Evolutionary conservation across 352 stramenopile genomes (phyloP).

Genomic region (Phytophthora megakarya): DNA sequence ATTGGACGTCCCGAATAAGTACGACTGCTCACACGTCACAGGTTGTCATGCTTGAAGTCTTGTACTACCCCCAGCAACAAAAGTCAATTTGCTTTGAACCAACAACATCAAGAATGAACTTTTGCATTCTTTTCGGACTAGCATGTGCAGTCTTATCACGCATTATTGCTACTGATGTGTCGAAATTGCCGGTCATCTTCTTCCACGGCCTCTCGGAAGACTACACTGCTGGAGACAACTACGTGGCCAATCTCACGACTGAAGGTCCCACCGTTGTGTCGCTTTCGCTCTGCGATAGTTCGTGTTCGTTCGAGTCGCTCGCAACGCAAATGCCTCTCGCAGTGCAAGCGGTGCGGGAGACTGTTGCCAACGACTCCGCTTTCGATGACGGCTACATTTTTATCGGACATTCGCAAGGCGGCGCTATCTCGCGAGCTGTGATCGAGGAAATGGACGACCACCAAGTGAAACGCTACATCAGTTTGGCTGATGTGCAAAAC

Average conservation of each 20-base stretch:
- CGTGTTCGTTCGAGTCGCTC: conserved; percentile 33
- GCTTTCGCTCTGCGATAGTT: conserved; percentile 35
- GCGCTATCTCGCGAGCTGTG: conserved; percentile 38
- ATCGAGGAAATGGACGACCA: conserved; percentile 58
- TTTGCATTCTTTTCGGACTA: background rate
- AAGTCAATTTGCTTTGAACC: background rate
- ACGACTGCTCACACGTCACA: background rate
- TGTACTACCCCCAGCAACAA: too few relatives aligned
- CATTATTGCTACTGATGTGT: background rate
- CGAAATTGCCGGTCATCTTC: background rate
- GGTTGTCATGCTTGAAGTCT: background rate
- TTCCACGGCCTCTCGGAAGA: background rate
- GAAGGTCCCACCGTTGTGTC: conserved; percentile 8
- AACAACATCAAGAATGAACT: conserved; percentile 2
- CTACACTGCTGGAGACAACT: background rate
- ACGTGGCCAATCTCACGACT: conserved; percentile 2
- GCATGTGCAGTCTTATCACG: too few relatives aligned
- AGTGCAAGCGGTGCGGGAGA: conserved; percentile 33
- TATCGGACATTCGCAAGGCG: conserved; percentile 41
- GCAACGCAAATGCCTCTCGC: conserved; percentile 31
- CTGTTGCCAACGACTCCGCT: conserved; percentile 13
- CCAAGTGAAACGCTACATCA: conserved; percentile 44
- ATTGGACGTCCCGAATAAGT: background rate
- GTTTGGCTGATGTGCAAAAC: conserved; percentile 40
- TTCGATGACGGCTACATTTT: conserved; percentile 25